Conservation (phyloP, 176 grass and related monocot genomes). For the Elymus sibiricus region DNA sequence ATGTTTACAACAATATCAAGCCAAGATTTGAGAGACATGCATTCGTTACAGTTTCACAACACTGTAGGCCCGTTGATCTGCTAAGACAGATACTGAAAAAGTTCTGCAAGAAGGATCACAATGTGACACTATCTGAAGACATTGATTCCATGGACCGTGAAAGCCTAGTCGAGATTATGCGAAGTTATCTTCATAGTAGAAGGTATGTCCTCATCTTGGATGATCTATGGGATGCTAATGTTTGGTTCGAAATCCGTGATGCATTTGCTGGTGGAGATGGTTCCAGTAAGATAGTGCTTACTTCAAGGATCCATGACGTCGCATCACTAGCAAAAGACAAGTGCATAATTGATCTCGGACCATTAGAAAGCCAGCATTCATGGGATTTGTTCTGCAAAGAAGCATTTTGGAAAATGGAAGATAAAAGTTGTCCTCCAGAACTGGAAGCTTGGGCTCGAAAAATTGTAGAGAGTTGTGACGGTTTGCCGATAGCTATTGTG, state of each 20-base stretch:
- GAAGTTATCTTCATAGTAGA: neutral
- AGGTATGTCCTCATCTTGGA: neutral
- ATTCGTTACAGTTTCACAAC: neutral
- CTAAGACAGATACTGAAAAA: constrained; percentile 3
- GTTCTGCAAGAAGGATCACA: neutral
- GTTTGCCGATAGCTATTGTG: constrained; percentile 5
- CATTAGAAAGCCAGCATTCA: neutral
- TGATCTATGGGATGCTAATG: neutral
- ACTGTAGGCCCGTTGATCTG: neutral
- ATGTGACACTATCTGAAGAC: neutral
- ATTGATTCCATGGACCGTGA: neutral
- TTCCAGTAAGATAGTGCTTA: neutral
- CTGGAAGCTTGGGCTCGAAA: neutral
- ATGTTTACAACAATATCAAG: constrained; percentile 2
- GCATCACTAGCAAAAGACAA: neutral
- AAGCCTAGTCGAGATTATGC: neutral
- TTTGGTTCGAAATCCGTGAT: neutral
- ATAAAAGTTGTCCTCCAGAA: neutral
- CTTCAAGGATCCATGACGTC: neutral
- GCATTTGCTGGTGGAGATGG: neutral
- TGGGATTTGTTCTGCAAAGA: constrained; percentile 19
- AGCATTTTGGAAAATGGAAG: constrained; percentile 2
- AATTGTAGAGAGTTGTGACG: neutral
- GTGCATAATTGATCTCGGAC: neutral
- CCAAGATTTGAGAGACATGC: neutral